A percentile compares a stretch with the other conserved stretches of the same genome.
phyloP scores from a whole-genome alignment of 352 stramenopile genomes.

The Pythium guiyangense region DNA sequence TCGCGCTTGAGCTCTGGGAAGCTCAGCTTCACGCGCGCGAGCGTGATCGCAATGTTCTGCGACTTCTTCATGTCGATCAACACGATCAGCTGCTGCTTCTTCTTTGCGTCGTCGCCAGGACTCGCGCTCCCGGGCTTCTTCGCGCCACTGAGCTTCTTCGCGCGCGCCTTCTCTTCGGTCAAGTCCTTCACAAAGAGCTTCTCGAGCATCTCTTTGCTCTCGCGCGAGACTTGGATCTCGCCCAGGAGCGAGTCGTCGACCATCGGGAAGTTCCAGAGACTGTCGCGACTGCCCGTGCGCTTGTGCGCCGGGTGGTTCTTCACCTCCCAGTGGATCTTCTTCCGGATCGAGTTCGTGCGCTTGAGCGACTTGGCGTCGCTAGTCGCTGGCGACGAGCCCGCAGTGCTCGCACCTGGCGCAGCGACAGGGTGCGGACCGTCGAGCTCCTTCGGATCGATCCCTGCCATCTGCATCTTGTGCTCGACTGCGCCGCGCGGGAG shows the following conservation, averaged over 20 bases:
- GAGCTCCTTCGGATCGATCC: conserved; percentile 61
- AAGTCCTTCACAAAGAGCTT: conserved; percentile 70
- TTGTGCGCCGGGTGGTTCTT: conserved; percentile 21
- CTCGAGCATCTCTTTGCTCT: conserved; percentile 69
- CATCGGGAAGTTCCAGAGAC: conserved; percentile 47
- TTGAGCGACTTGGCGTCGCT: conserved; percentile 32
- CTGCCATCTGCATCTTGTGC: conserved; percentile 80
- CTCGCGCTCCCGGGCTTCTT: conserved; percentile 12
- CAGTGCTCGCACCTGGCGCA: background rate
- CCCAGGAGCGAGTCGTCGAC: conserved; percentile 33
- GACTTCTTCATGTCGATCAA: conserved; percentile 88
- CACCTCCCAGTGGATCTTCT: conserved; percentile 85
- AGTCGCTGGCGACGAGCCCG: background rate
- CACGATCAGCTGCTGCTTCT: conserved; percentile 69
- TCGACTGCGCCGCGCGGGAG: conserved; percentile 72
- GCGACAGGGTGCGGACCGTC: conserved; percentile 46
- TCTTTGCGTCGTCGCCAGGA: conserved; percentile 20
- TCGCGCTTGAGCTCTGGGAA: conserved; percentile 72
- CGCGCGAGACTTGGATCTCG: conserved; percentile 54
- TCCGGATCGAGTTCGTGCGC: conserved; percentile 70
- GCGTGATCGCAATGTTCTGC: conserved; percentile 83
- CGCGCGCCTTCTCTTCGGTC: conserved; percentile 26
- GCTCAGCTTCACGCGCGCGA: conserved; percentile 68
- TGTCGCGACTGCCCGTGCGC: conserved; percentile 37
- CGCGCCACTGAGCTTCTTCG: conserved; percentile 35